A percentile compares a stretch with the other conserved stretches of the same genome.
These are phyloP conservation scores for Salvia rosmarinus DNA, from an alignment of 257 asterid genomes.

Conservation along the genomic window DNA sequence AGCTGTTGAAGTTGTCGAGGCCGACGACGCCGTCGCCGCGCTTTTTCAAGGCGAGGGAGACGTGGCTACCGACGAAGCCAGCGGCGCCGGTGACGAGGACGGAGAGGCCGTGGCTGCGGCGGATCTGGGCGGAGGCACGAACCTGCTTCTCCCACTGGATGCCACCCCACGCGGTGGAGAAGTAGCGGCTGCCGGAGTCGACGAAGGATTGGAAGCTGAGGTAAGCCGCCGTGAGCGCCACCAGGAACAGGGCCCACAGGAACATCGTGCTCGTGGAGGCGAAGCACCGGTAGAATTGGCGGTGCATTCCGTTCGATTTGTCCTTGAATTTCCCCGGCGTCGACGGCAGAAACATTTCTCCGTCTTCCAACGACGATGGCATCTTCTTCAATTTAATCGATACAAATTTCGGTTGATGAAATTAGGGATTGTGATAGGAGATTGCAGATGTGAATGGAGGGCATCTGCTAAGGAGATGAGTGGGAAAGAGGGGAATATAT, in stretches of 20 bases:
- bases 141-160: slow-evolving; percentile 70
- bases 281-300: slow-evolving; percentile 71
- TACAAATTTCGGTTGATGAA: neutral
- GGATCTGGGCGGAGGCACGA: slow-evolving; percentile 66
- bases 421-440: neutral
- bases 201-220: slow-evolving; percentile 70
- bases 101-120: slow-evolving; percentile 57
- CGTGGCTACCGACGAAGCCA: slow-evolving; percentile 85
- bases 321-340: slow-evolving; percentile 82
- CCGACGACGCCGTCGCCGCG: slow-evolving; percentile 95
- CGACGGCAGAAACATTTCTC: slow-evolving; percentile 66
- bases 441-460: slow-evolving; percentile 47
- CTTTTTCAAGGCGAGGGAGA: slow-evolving; percentile 66
- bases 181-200: slow-evolving; percentile 58
- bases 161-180: slow-evolving; percentile 72
- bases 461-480: slow-evolving; percentile 53
- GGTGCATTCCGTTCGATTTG: slow-evolving; percentile 49
- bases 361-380: slow-evolving; percentile 54
- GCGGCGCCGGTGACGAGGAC: slow-evolving; percentile 92
- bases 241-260: slow-evolving; percentile 76
- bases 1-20: slow-evolving; percentile 70
- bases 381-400: slow-evolving; percentile 28
- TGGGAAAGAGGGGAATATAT: slow-evolving; percentile 35
- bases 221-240: slow-evolving; percentile 75
- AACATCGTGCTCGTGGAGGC: slow-evolving; percentile 91